Base-by-base conservation (phyloP, 345 rosid species). In the Eutrema yunnanense region DNA sequence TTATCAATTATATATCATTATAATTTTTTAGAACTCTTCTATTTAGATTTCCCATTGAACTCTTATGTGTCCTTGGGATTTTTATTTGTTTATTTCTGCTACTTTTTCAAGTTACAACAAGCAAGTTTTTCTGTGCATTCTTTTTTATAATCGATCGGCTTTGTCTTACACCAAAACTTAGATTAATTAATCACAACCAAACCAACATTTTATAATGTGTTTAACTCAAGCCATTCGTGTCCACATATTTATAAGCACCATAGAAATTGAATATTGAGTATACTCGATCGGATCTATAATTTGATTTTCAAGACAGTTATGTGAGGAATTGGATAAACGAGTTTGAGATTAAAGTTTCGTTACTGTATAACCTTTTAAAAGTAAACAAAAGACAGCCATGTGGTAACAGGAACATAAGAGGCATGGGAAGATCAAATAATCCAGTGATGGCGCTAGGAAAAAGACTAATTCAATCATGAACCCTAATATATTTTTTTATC, bases 371-470 rank as follows among this genome's bases (percentile, higher is more conserved):
- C 16, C 27, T 32, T 48, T 72, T 22, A 32, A 55, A 65, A 16
- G 26, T 55, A 47, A 73, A 16, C 29, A 73, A 65, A 73, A 30
- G 19, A 65, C 49, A 65, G 59, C 60, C 77, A 73, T 65, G 77
- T 73, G 77, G 66, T 48, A 47, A 65, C 53, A 57, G 44, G 2
- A 65, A 73, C 37, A 65, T 48, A 29, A 8, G 59, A 65, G 52
- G 77, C 66, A 73, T 73, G 77, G 77, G 66, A 19, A 56, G 66
- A 73, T 73, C 77, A 57, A 65, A 73, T 73, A 65, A 73, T 65
- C 72, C 11, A 73, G 77, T 65, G 59, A 73, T 73, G 77, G 77
- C 65, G 77, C 72, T 34, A 4, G 46, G 33, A 73, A 50, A 64
- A 46, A 46, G 40, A 11, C 65, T 63, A 65, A 65, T 47, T 65